Conservation (phyloP, 139 green algal genomes). For the Auxenochlorella protothecoides region DNA sequence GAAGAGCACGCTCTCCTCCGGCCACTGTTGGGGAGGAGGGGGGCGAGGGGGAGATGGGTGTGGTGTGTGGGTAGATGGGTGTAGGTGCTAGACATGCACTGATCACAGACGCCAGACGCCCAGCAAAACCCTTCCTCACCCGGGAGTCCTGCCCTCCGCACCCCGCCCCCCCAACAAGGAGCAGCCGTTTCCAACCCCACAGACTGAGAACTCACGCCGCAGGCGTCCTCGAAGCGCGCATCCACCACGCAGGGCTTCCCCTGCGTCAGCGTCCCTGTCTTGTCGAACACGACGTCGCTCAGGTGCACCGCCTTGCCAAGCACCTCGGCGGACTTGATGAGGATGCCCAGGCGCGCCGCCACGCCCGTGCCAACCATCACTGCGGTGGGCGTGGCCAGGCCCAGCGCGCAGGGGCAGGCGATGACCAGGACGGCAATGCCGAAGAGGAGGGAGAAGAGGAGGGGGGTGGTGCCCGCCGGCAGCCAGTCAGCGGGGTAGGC, state of each 20-base stretch:
- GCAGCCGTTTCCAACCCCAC: conserved; percentile 22
- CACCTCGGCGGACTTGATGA: conserved; percentile 88
- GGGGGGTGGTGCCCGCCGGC: conserved; percentile 62
- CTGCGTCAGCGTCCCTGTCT: conserved; percentile 91
- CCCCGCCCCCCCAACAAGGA: not conserved
- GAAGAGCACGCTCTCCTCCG: too few species aligned
- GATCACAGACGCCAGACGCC: too few species aligned
- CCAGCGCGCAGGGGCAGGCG: conserved; percentile 92
- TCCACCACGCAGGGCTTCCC: conserved; percentile 56
- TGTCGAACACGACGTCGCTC: conserved; percentile 79
- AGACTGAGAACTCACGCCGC: too few species aligned
- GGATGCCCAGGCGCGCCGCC: conserved; percentile 69
- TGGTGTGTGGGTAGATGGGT: too few species aligned
- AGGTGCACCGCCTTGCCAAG: conserved; percentile 56
- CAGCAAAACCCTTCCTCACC: too few species aligned
- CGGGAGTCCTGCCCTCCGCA: too few species aligned
- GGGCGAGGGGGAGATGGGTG: too few species aligned
- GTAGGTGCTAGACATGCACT: too few species aligned
- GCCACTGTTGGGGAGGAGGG: too few species aligned
- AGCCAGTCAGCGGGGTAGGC: conserved; percentile 55
- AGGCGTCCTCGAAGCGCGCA: too few species aligned
- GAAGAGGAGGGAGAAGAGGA: conserved; percentile 90
- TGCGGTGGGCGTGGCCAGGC: conserved; percentile 93
- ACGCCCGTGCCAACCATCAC: conserved; percentile 94
- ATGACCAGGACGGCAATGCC: conserved; percentile 94